Percentiles rank a stretch among this genome's conserved stretches.
These are phyloP conservation scores for Leishmania braziliensis DNA, from an alignment of 208 protist species.

Conservation along the genomic window DNA sequence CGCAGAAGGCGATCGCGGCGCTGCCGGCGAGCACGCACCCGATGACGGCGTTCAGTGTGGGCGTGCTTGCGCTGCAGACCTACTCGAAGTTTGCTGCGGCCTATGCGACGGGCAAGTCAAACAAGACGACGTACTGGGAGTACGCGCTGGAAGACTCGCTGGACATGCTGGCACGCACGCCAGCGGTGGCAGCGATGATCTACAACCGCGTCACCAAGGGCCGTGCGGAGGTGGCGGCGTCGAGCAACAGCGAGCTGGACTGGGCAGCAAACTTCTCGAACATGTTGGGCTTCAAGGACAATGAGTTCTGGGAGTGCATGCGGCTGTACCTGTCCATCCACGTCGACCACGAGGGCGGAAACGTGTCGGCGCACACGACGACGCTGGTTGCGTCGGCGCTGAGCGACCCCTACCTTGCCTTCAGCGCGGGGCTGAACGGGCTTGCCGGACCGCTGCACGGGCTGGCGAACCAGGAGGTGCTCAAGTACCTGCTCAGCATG, in stretches of 20 bases:
- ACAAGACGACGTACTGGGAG: constrained; percentile 96
- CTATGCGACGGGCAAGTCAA: constrained; percentile 91
- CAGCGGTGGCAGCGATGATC: constrained; percentile 91
- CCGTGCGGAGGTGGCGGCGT: constrained; percentile 44
- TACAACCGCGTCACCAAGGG: constrained; percentile 86
- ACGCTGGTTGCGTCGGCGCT: constrained; percentile 97
- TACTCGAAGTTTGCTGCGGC: constrained; percentile 94
- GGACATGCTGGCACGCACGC: constrained; percentile 91
- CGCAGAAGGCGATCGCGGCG: constrained; percentile 81
- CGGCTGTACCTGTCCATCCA: constrained; percentile 97
- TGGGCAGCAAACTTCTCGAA: constrained; percentile 95
- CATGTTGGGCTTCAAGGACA: constrained; percentile 93
- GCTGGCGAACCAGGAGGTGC: constrained; percentile 98
- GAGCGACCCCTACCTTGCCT: constrained; percentile 97
- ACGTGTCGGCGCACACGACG: constrained; percentile 97
- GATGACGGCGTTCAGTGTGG: constrained; percentile 93
- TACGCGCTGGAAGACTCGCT: constrained; percentile 94
- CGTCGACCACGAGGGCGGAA: constrained; percentile 97
- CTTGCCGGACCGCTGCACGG: constrained; percentile 98
- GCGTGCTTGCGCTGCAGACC: constrained; percentile 92
- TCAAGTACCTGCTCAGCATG: constrained; percentile 81
- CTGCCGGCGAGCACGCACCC: constrained; percentile 95
- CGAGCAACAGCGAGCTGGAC: constrained; percentile 80
- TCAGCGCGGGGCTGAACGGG: constrained; percentile 94
- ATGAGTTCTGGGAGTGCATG: constrained; percentile 97